Base-by-base conservation (phyloP, 768 basidiomycete species). In the Leccinum obscurum region DNA sequence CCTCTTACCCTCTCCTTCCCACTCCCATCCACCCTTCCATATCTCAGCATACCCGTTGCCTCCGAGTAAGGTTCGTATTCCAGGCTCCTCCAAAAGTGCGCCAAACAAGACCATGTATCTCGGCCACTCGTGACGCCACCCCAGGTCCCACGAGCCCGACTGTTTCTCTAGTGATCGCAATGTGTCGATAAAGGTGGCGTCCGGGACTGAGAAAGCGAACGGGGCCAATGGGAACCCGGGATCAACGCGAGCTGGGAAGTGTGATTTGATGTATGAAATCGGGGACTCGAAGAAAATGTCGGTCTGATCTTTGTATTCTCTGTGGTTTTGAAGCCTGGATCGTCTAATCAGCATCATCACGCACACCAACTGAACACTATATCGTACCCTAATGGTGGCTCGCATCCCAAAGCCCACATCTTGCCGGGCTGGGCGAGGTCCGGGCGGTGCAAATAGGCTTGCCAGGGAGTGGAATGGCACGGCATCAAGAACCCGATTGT, bases 391-490 rank as follows among this genome's bases (percentile, higher is more conserved):
- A 96, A 72, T 0, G 96, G 96, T 2, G 97, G 97, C 69, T 98
- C 96, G 68, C 97, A 99, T 6, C 91, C 89, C 24, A 99, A 71
- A 22, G 90, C 85, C 94, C 95, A 98, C 67, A 89, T 77, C 55
- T 77, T 75, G 8, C 84, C 83, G 2, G 64, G 64, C 13, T 77
- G 70, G 22, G 83, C 84, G 9, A 93, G 80, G 53, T 89, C 81
- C 26, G 78, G 76, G 20, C 85, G 79, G 71, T 98, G 97, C 8
- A 98, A 71, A 72, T 94, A 89, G 2, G 93, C 86, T 68, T 93
- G 90, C 77, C 92, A 94, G 6, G 96, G 96, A 1, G 92, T 93
- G 22, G 95, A 97, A 76, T 99, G 96, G 64, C 97, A 99, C 10
- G 97, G 96, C 92, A 94, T 95, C 22, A 98, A 75, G 67, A 93